A percentile compares a stretch with the other conserved stretches of the same genome.
Conservation (phyloP, 768 basidiomycete species). For the Naematelia aurantialba region DNA sequence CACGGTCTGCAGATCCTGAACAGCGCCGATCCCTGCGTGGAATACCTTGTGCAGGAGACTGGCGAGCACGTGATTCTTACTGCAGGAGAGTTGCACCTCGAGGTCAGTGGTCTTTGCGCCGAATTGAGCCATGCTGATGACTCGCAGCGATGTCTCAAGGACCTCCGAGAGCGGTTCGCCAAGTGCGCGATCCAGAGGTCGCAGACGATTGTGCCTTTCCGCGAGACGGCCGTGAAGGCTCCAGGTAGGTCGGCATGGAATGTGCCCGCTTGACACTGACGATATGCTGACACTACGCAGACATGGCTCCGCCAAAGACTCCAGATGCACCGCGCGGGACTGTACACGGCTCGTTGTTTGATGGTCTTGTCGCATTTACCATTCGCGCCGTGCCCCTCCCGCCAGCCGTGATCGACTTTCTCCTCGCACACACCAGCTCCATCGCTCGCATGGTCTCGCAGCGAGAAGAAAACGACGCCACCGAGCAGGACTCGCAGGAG, state of each 20-base stretch:
- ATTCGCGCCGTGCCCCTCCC: constrained; percentile 81
- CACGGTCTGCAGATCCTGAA: constrained; percentile 80
- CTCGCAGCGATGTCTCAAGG: constrained; percentile 85
- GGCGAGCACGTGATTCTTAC: constrained; percentile 96
- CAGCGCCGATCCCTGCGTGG: constrained; percentile 94
- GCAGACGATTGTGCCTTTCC: constrained; percentile 93
- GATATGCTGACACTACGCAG: constrained; percentile 51
- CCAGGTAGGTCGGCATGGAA: constrained; percentile 57
- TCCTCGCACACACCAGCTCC: constrained; percentile 66
- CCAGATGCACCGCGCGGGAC: constrained; percentile 69
- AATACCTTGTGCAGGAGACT: constrained; percentile 93
- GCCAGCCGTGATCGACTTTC: constrained; percentile 64
- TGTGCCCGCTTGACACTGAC: not conserved
- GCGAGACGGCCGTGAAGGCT: constrained; percentile 84
- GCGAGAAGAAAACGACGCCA: constrained; percentile 27
- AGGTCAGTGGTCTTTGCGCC: constrained; percentile 58
- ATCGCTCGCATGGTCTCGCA: constrained; percentile 60
- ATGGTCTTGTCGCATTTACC: constrained; percentile 72
- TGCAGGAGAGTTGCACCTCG: constrained; percentile 91
- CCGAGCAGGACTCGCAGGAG: constrained; percentile 23
- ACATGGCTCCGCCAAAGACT: constrained; percentile 82
- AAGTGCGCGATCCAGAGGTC: constrained; percentile 88
- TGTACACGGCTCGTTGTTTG: constrained; percentile 64
- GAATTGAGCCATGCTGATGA: constrained; percentile 2
- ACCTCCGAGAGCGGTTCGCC: constrained; percentile 92